Evolutionary conservation across 495 filamentous ascomycete species (phyloP), one percentile per base, ranked within the genome.

Genomic region (Penicillium odoratum): DNA sequence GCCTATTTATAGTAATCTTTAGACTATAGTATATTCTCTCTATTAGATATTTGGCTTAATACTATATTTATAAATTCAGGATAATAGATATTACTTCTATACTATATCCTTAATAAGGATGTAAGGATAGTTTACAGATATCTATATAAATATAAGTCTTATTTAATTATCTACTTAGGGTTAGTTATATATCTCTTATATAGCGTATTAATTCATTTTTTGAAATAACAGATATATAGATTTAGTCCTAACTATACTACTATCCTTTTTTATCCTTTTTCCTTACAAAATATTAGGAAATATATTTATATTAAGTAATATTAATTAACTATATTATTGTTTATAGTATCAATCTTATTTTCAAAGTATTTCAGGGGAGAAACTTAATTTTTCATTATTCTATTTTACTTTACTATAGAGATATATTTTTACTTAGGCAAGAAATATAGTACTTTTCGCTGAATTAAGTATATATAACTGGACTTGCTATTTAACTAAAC

Each of bases 391-490:
- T 34, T 34, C 10, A 8, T 34, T 34, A 8, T 34, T 34, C 31
- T 8, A 34, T n/a, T n/a, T 9, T 34, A 34, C 31, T 34, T 34
- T n/a, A n/a, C n/a, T 34, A 34, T 34, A 8, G 31, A 34, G 10
- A 34, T 34, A 34, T 34, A 34, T 34, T 8, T 34, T 34, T 34
- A 34, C 31, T 34, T 34, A 8, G 10, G 31, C 10, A n/a, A 34
- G 31, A 34, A 34, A 11, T 44, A 44, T 44, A 44, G 42, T 44
- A 44, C 21, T 34, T 34, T 34, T 34, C 7, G 31, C 31, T 34
- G 7, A 34, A 34, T 9, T 34, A 34, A 34, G 31, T 51, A 61
- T 61, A 15, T 31, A 61, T 61, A 53, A 45, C 31, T 58, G 52
- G 16, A 34, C 10, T 16, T 38, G 11, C 6, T 42, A 34, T 34